These are phyloP conservation scores for Dipodascus albidus DNA, from an alignment of 805 yeast species.

Conservation along the genomic window DNA sequence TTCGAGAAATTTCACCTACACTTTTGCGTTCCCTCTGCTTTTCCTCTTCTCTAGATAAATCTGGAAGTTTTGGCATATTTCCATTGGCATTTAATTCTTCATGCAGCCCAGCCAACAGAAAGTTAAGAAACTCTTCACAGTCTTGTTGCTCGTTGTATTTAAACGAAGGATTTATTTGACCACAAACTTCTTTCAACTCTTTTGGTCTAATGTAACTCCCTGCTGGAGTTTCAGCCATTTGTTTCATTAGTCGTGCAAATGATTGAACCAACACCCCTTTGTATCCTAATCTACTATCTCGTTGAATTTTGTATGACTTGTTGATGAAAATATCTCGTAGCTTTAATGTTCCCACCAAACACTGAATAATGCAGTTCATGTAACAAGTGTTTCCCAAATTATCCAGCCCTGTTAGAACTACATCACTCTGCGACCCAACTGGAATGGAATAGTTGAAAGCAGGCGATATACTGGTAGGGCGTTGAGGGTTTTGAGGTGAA, in stretches of 20 bases:
- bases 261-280: constrained; percentile 65
- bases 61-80: constrained; percentile 39
- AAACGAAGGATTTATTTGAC: constrained; percentile 54
- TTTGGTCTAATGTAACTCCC: constrained; percentile 41
- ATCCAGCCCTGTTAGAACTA: constrained; percentile 55
- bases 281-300: constrained; percentile 64
- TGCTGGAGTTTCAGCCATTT: constrained; percentile 39
- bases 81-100: constrained; percentile 73
- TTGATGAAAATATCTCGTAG: constrained; percentile 51
- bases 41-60: constrained; percentile 64
- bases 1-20: constrained; percentile 68
- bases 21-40: constrained; percentile 58
- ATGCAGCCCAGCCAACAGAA: constrained; percentile 62
- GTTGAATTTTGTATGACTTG: constrained; percentile 56
- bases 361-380: constrained; percentile 85
- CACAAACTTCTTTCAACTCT: constrained; percentile 56
- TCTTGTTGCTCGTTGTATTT: constrained; percentile 70
- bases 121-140: constrained; percentile 71
- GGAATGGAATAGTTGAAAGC: neutral
- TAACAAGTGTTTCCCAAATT: constrained; percentile 90
- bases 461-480: neutral
- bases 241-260: constrained; percentile 50
- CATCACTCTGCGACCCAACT: constrained; percentile 10
- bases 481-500: neutral
- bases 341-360: constrained; percentile 62